Evolutionary conservation across 2,329 filamentous ascomycete species (phyloP), one percentile per base, ranked within the genome.

Genomic region (Pseudogymnoascus sp.): DNA sequence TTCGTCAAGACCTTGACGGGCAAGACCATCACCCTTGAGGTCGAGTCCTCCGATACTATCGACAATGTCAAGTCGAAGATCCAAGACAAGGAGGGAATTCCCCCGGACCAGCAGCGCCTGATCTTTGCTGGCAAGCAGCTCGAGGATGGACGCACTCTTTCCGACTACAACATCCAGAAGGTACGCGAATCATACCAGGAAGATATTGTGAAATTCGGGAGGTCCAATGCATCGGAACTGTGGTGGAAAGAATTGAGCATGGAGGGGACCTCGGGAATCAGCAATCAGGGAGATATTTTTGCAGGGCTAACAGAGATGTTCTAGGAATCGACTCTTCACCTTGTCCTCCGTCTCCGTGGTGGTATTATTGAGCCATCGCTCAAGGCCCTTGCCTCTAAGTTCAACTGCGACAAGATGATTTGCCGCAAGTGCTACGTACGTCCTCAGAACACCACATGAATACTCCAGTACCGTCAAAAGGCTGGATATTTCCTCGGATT

Each of bases 11-110:
- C 93, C 87, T 91, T 97, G 78, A 97, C 93, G 86, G 93, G 95
- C 83, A 97, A 97, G 91, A 97, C 93, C 81, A 97, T 97, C 86
- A 97, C 95, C 82, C 89, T 97, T 76, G 93, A 97, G 89, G 93
- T 97, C 79, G 93, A 97, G 88, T 96, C 92, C 76, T 91, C 88
- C 77, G 93, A 97, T 83, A 97, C 93, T 75, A 97, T 97, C 84
- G 93, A 97, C 88, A 97, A 97, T 88, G 93, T 97, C 82, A 97
- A 97, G 89, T 89, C 88, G 84, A 97, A 97, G 90, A 97, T 97
- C 81, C 93, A 97, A 85, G 93, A 97, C 83, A 97, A 97, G 90
- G 93, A 97, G 84, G 93, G 93, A 74, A 97, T 97, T 72, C 93
- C 93, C 74, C 93, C 93, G 70, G 93, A 97, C 82, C 93, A 97